These are phyloP conservation scores for Lactarius sanguifluus DNA, from an alignment of 768 basidiomycete species.

Conservation along the genomic window DNA sequence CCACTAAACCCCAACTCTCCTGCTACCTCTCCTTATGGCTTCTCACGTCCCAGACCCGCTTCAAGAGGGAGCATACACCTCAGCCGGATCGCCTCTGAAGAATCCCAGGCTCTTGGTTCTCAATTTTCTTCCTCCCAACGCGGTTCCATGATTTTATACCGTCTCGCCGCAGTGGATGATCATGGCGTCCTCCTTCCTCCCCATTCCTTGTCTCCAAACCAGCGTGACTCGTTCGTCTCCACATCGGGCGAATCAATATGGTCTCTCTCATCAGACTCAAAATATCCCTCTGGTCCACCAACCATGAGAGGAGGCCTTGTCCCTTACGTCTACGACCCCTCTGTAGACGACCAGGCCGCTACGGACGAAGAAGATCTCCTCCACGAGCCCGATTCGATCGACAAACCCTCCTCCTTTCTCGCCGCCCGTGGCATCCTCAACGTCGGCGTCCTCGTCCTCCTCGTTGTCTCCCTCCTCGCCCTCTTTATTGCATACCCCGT, in stretches of 20 bases:
- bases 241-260: constrained; percentile 52
- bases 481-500: constrained; percentile 88
- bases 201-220: constrained; percentile 25
- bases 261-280: constrained; percentile 55
- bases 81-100: constrained; percentile 47
- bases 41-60: constrained; percentile 41
- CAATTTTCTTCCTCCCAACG: constrained; percentile 36
- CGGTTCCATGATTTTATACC: constrained; percentile 69
- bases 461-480: constrained; percentile 59
- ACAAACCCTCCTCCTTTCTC: constrained; percentile 41
- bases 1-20: constrained; percentile 50
- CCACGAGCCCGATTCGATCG: constrained; percentile 54
- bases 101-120: constrained; percentile 43
- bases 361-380: constrained; percentile 75
- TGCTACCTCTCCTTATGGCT: constrained; percentile 27
- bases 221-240: constrained; percentile 49
- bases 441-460: constrained; percentile 60
- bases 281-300: constrained; percentile 53
- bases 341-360: constrained; percentile 51
- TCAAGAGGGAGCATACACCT: constrained; percentile 45
- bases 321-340: constrained; percentile 72
- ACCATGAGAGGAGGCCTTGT: constrained; percentile 44
- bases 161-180: constrained; percentile 45
- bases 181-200: constrained; percentile 40
- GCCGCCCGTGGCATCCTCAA: constrained; percentile 61